Conservation (phyloP, 805 yeast species). For the Metschnikowia lunata region DNA sequence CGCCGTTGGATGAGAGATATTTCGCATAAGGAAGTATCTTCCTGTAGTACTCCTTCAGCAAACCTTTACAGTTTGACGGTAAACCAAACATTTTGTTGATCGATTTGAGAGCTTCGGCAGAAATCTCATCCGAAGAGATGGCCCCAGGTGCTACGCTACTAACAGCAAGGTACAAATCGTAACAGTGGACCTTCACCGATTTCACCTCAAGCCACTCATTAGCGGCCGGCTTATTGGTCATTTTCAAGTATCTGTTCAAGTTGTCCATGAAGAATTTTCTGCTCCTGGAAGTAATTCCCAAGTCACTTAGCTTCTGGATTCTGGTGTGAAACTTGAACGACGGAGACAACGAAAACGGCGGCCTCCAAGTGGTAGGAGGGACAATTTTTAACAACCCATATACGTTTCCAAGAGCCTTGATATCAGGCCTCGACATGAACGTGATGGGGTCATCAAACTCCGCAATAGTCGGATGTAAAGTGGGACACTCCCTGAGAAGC, state of each 20-base stretch:
- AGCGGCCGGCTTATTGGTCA: conserved; percentile 33
- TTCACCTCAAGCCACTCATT: conserved; percentile 19
- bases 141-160: conserved; percentile 16
- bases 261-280: conserved; percentile 60
- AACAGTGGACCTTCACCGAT: conserved; percentile 25
- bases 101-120: conserved; percentile 18
- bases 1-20: conserved; percentile 24
- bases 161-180: conserved; percentile 36
- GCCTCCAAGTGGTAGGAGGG: conserved; percentile 52
- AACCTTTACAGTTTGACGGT: conserved; percentile 10
- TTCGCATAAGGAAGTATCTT: conserved; percentile 30
- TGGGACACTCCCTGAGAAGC: conserved; percentile 41
- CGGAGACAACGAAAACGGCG: conserved; percentile 52
- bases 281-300: conserved; percentile 59
- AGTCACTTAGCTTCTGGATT: conserved; percentile 60
- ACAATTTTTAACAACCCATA: conserved; percentile 51
- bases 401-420: conserved; percentile 38
- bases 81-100: conserved; percentile 25
- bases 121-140: conserved; percentile 11
- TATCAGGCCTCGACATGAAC: conserved; percentile 41
- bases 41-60: conserved; percentile 23
- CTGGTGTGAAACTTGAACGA: conserved; percentile 63
- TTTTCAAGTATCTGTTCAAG: conserved; percentile 51
- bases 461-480: conserved; percentile 38
- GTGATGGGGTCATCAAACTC: conserved; percentile 49